A percentile compares a stretch with the other conserved stretches of the same genome.
Conservation (phyloP, 495 filamentous ascomycete species). For the Neurospora discreta region DNA sequence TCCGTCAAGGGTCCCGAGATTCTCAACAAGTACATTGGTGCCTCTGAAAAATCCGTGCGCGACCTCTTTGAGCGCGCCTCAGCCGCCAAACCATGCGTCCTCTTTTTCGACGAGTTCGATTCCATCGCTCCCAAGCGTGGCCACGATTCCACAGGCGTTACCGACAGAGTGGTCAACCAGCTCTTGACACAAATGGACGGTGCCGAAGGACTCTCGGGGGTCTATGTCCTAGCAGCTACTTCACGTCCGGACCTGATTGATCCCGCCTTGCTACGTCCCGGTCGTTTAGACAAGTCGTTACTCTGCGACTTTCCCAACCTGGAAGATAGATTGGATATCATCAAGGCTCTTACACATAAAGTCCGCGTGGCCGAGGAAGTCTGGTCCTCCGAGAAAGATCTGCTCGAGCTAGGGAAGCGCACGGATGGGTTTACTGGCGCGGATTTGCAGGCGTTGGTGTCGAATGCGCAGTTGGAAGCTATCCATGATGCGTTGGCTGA, state of each 20-base stretch:
- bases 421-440: conserved; percentile 94
- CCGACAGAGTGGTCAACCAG: conserved; percentile 97
- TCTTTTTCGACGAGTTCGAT: conserved; percentile 99
- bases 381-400: conserved; percentile 33
- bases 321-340: conserved; percentile 77
- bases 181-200: conserved; percentile 98
- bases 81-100: conserved; percentile 78
- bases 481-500: conserved; percentile 85
- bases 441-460: conserved; percentile 87
- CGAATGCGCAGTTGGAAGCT: conserved; percentile 93
- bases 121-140: conserved; percentile 94
- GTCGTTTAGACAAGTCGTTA: conserved; percentile 80
- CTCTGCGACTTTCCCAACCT: conserved; percentile 75
- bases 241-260: conserved; percentile 88
- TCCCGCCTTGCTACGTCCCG: conserved; percentile 79
- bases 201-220: conserved; percentile 85
- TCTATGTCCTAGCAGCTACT: conserved; percentile 93
- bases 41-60: conserved; percentile 85
- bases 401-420: conserved; percentile 56
- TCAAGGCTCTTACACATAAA: conserved; percentile 68
- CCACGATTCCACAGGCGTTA: conserved; percentile 92
- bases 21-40: conserved; percentile 96
- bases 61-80: conserved; percentile 89
- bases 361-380: conserved; percentile 57
- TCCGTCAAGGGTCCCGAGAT: conserved; percentile 97